Conservation (phyloP, 306 rosid genomes). For the Urtica urens region DNA sequence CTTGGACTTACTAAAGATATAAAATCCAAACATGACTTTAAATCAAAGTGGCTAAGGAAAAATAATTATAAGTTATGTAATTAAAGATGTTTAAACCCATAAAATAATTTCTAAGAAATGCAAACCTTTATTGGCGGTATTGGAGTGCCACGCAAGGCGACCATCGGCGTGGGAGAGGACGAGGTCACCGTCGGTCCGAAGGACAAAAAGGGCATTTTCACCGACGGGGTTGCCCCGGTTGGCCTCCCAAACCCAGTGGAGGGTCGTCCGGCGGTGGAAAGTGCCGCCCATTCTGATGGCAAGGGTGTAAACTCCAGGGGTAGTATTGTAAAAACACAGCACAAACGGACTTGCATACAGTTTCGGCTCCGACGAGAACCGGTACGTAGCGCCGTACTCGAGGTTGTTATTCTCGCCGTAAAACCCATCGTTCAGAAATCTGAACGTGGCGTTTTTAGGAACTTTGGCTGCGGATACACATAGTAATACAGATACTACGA, state of each 20-base stretch:
- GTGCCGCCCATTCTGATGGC: slow-evolving; percentile 49
- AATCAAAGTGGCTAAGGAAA: too few relatives aligned
- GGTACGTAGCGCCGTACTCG: slow-evolving; percentile 43
- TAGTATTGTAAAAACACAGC: slow-evolving; percentile 56
- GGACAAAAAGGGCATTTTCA: slow-evolving; percentile 45
- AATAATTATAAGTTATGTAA: too few relatives aligned
- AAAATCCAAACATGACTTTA: too few relatives aligned
- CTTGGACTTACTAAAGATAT: too few relatives aligned
- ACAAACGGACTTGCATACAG: slow-evolving; percentile 33
- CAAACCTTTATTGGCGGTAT: slow-evolving; percentile 45
- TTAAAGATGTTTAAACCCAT: too few relatives aligned
- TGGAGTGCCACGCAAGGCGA: slow-evolving; percentile 48
- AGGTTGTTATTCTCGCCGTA: slow-evolving; percentile 21
- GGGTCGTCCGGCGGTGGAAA: slow-evolving; percentile 26
- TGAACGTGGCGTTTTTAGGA: slow-evolving; percentile 43
- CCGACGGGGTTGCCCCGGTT: slow-evolving; percentile 57
- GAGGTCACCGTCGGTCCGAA: slow-evolving; percentile 44
- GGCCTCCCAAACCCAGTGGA: slow-evolving; percentile 76
- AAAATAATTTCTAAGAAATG: too few relatives aligned
- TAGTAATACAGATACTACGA: too few relatives aligned
- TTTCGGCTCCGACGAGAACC: slow-evolving; percentile 6
- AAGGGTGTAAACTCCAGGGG: slow-evolving; percentile 52
- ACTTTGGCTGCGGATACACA: slow-evolving; percentile 29
- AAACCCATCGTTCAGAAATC: slow-evolving; percentile 32
- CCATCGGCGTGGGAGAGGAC: slow-evolving; percentile 46